phyloP scores from a whole-genome alignment of 225 moss, liverwort and hornwort species.

The Marchantia paleacea region DNA sequence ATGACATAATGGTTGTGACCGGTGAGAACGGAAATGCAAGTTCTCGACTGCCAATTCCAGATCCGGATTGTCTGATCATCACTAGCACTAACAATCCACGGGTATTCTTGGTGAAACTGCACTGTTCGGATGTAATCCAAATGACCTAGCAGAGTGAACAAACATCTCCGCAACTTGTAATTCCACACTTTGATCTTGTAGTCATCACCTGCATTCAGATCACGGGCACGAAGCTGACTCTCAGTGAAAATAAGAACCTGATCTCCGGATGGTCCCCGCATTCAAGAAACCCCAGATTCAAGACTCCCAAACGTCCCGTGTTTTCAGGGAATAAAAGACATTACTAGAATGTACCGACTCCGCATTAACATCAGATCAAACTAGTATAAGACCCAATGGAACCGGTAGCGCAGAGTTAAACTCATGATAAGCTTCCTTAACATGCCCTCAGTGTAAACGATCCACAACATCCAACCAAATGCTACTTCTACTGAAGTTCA shows the following conservation, averaged over 20 bases:
- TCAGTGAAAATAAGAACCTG: not conserved
- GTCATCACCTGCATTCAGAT: slow-evolving; percentile 68
- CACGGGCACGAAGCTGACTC: not conserved
- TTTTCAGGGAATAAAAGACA: not conserved
- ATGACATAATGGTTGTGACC: slow-evolving; percentile 98
- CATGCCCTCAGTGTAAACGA: not conserved
- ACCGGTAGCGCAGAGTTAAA: not conserved
- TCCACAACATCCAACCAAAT: not conserved
- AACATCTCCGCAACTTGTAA: slow-evolving; percentile 94
- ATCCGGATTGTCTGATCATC: slow-evolving; percentile 98
- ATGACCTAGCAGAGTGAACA: slow-evolving; percentile 93
- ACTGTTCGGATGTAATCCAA: slow-evolving; percentile 96
- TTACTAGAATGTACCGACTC: not conserved
- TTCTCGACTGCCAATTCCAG: slow-evolving; percentile 99
- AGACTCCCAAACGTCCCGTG: not conserved
- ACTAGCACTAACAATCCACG: slow-evolving; percentile 99
- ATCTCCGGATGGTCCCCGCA: not conserved
- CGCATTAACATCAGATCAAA: not conserved
- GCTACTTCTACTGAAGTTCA: too few relatives aligned
- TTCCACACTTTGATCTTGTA: slow-evolving; percentile 99
- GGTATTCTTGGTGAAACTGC: slow-evolving; percentile 96
- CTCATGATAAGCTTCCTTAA: not conserved
- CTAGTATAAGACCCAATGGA: not conserved
- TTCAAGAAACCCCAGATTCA: not conserved
- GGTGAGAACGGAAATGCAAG: slow-evolving; percentile 94